phyloP scores from a whole-genome alignment of 2,329 filamentous ascomycete genomes.

The Exophiala sp. region DNA sequence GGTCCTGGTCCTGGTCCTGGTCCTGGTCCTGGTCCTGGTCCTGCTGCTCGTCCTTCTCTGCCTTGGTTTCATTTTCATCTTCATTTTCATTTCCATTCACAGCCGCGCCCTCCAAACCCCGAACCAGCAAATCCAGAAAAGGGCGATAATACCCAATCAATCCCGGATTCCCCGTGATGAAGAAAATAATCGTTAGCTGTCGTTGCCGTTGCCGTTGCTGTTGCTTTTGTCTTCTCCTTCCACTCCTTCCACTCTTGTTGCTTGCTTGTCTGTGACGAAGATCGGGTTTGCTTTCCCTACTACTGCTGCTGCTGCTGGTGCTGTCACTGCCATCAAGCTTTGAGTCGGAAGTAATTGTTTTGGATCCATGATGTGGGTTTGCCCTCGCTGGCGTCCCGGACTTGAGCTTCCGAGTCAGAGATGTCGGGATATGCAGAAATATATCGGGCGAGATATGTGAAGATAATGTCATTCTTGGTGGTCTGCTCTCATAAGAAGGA shows the following conservation, averaged over 20 bases:
- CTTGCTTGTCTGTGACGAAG: too few relatives aligned
- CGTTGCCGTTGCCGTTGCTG: not conserved
- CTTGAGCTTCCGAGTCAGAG: not conserved
- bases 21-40: not conserved
- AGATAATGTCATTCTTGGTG: constrained; percentile 1
- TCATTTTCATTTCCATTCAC: not conserved
- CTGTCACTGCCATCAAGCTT: too few relatives aligned
- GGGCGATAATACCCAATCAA: constrained; percentile 46
- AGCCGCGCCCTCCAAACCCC: constrained; percentile 1
- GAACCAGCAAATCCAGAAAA: constrained; percentile 38
- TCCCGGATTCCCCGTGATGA: constrained; percentile 48
- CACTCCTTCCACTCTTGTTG: too few relatives aligned
- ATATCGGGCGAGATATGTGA: constrained; percentile 12
- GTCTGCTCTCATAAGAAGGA: too few relatives aligned
- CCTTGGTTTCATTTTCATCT: too few relatives aligned
- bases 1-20: not conserved
- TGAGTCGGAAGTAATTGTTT: too few relatives aligned
- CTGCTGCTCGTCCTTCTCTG: too few relatives aligned
- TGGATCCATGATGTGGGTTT: not conserved
- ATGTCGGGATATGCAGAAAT: constrained; percentile 20
- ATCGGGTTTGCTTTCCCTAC: too few relatives aligned
- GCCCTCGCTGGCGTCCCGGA: not conserved
- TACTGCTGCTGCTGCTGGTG: too few relatives aligned
- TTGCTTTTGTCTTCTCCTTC: too few relatives aligned
- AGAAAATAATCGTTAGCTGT: constrained; percentile 33